Percentiles rank a stretch among this genome's conserved stretches.
These are phyloP conservation scores for Penicillium lagena DNA, from an alignment of 495 filamentous ascomycete species.

Conservation along the genomic window DNA sequence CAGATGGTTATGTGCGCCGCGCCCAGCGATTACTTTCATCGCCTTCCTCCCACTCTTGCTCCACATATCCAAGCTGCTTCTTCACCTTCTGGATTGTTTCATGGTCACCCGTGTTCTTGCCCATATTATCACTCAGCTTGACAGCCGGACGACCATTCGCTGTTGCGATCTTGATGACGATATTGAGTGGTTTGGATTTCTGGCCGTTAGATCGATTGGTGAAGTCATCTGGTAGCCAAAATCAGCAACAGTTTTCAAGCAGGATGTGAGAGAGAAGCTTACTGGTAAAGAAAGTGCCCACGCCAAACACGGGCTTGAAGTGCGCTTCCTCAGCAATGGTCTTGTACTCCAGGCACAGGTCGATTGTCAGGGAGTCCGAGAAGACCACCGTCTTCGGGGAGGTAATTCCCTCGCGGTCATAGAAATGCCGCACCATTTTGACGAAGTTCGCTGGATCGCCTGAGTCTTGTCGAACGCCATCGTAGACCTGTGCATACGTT, in stretches of 20 bases:
- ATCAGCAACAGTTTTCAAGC: neutral
- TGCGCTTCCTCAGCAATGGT: conserved; percentile 68
- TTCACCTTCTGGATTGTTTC: conserved; percentile 77
- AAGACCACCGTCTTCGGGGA: conserved; percentile 94
- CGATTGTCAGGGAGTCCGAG: conserved; percentile 89
- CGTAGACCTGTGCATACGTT: conserved; percentile 81
- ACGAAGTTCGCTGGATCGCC: conserved; percentile 82
- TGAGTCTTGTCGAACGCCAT: conserved; percentile 89
- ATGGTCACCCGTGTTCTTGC: conserved; percentile 90
- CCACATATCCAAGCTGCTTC: conserved; percentile 73
- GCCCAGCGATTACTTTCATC: conserved; percentile 84
- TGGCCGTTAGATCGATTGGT: conserved; percentile 54
- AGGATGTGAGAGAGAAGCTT: conserved; percentile 12
- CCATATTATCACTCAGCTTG: conserved; percentile 95
- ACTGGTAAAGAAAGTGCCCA: conserved; percentile 93
- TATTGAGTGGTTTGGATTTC: conserved; percentile 92
- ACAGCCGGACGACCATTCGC: conserved; percentile 77
- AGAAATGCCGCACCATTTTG: conserved; percentile 79
- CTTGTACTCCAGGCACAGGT: conserved; percentile 87
- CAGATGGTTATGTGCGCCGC: conserved; percentile 7
- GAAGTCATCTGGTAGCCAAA: conserved; percentile 66
- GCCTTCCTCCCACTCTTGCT: conserved; percentile 74
- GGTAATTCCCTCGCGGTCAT: conserved; percentile 65
- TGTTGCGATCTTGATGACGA: conserved; percentile 91
- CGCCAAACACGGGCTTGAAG: conserved; percentile 80